Percentiles rank a stretch among this genome's conserved stretches.
These are phyloP conservation scores for Begonia masoniana DNA, from an alignment of 306 rosid genomes.

Conservation along the genomic window DNA sequence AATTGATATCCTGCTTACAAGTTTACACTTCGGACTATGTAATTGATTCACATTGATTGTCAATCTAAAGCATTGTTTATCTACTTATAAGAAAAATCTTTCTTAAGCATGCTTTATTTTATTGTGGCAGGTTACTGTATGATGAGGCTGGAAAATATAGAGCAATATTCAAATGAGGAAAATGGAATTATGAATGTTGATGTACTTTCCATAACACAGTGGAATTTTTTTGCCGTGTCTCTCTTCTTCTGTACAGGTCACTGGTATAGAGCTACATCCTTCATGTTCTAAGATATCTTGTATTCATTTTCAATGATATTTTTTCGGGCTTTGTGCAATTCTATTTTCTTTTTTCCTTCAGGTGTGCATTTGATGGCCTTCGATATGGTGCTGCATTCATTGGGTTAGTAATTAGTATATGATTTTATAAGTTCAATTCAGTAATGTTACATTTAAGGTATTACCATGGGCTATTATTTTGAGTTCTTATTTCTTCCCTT, in stretches of 20 bases:
- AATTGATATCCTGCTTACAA: too few relatives aligned
- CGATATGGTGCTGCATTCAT: constrained; percentile 93
- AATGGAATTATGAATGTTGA: constrained; percentile 20
- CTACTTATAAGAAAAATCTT: constrained; percentile 10
- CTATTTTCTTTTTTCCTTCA: constrained; percentile 15
- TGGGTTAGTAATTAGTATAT: constrained; percentile 38
- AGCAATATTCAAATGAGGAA: constrained; percentile 21
- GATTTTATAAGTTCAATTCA: neutral
- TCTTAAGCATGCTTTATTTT: constrained; percentile 4
- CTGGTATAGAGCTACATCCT: constrained; percentile 46
- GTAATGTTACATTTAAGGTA: neutral
- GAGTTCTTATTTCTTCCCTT: too few relatives aligned
- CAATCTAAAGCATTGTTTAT: too few relatives aligned
- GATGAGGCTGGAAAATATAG: constrained; percentile 34
- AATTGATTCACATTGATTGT: too few relatives aligned
- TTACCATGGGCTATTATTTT: too few relatives aligned
- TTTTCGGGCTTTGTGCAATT: neutral
- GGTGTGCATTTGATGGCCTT: constrained; percentile 99
- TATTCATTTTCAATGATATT: neutral
- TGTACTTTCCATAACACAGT: constrained; percentile 57
- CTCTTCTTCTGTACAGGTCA: constrained; percentile 94
- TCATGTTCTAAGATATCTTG: constrained; percentile 2
- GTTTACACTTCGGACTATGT: too few relatives aligned
- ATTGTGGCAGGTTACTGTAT: constrained; percentile 66
- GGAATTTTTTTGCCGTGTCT: constrained; percentile 77